These are phyloP conservation scores for Kwoniella mangroviensis DNA, from an alignment of 768 basidiomycete genomes.

Conservation along the genomic window DNA sequence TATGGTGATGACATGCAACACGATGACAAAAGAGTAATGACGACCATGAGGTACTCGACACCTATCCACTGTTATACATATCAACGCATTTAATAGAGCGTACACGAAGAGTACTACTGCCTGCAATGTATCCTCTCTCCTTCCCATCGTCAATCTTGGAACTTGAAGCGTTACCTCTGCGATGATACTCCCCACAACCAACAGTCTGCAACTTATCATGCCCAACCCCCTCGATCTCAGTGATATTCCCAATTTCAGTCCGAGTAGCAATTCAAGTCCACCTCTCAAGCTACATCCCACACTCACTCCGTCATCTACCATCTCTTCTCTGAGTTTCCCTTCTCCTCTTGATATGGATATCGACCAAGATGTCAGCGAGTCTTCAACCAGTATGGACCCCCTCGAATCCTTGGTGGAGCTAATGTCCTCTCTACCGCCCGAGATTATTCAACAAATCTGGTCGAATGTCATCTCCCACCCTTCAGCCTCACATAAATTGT, in stretches of 20 bases:
- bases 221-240: not conserved
- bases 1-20: not conserved
- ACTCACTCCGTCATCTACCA: not conserved
- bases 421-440: conserved; percentile 1
- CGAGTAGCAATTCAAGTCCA: too few species aligned
- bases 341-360: not conserved
- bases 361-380: not conserved
- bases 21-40: not conserved
- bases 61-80: too few species aligned
- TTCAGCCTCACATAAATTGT: not conserved
- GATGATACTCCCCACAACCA: not conserved
- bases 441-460: conserved; percentile 1
- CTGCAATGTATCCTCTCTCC: not conserved
- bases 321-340: not conserved
- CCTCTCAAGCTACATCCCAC: not conserved
- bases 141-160: not conserved
- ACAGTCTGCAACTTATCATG: not conserved
- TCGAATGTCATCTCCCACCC: not conserved
- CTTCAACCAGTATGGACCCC: not conserved
- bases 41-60: not conserved
- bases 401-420: not conserved
- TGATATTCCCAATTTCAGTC: too few species aligned
- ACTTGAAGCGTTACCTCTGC: not conserved
- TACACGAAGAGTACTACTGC: too few species aligned
- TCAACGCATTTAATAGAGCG: too few species aligned